Evolutionary conservation across 192 early-diverging fungal genomes (phyloP).

Genomic region (Coemansia sp.): DNA sequence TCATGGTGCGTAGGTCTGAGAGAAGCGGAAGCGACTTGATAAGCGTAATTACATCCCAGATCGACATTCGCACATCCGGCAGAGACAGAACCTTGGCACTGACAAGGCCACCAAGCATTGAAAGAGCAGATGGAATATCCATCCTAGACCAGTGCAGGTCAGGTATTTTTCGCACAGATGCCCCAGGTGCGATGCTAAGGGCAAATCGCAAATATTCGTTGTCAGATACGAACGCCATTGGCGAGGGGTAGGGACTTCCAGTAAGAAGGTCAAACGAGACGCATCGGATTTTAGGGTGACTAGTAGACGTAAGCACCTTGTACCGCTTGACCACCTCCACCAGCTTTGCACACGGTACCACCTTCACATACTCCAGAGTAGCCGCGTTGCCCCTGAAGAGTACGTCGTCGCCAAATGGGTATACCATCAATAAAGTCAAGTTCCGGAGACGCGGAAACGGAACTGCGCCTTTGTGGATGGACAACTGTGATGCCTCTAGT

Average conservation of each 20-base stretch:
- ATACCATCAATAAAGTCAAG: neutral
- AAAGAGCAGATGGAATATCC: neutral
- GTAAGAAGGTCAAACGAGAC: neutral
- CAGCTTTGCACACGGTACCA: neutral
- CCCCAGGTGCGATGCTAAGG: neutral
- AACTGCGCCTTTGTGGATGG: neutral
- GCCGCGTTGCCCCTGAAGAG: neutral
- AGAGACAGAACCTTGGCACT: neutral
- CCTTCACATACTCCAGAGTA: neutral
- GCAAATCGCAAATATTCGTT: neutral
- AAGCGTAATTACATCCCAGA: neutral
- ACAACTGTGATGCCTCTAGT: neutral
- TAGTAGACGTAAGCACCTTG: neutral
- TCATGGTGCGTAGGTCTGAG: neutral
- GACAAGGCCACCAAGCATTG: neutral
- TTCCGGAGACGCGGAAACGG: neutral
- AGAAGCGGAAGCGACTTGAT: neutral
- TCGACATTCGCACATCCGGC: neutral
- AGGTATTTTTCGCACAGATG: neutral
- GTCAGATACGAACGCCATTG: neutral
- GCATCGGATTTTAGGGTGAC: neutral
- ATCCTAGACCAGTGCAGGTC: neutral
- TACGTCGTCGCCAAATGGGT: conserved; percentile 2
- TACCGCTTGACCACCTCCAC: neutral
- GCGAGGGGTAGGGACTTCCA: neutral